Percentiles rank a stretch among this genome's conserved stretches.
phyloP scores from a whole-genome alignment of 2,329 filamentous ascomycete species.

The Phoma sp. region DNA sequence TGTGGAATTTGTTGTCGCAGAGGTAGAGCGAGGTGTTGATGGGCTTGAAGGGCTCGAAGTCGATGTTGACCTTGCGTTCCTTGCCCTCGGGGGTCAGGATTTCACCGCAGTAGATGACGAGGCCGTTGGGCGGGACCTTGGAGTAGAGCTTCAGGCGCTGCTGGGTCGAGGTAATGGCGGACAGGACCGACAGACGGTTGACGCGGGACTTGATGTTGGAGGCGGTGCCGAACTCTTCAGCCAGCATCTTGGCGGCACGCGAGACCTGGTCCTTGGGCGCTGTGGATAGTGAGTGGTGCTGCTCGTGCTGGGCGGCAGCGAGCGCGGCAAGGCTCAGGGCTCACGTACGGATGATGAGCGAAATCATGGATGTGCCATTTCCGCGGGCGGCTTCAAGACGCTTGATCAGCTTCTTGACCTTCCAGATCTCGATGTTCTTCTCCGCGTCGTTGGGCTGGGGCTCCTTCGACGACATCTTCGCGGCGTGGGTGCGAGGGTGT shows the following conservation, averaged over 20 bases:
- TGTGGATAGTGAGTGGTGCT: slow-evolving; percentile 51
- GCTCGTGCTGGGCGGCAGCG: slow-evolving; percentile 1
- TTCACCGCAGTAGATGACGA: slow-evolving; percentile 99
- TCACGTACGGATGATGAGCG: slow-evolving; percentile 90
- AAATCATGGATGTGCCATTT: slow-evolving; percentile 99
- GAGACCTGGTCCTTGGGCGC: slow-evolving; percentile 98
- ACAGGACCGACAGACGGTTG: slow-evolving; percentile 96
- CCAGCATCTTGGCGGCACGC: slow-evolving; percentile 97
- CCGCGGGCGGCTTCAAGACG: slow-evolving; percentile 95
- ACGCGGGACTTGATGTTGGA: slow-evolving; percentile 99
- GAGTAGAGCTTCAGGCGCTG: slow-evolving; percentile 99
- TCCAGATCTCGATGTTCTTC: slow-evolving; percentile 95
- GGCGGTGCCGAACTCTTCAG: slow-evolving; percentile 99
- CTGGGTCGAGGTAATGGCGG: slow-evolving; percentile 98
- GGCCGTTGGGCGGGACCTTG: slow-evolving; percentile 96
- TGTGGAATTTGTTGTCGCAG: slow-evolving; percentile 99
- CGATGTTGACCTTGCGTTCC: slow-evolving; percentile 99
- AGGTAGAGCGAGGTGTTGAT: slow-evolving; percentile 99
- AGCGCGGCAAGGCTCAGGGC: slow-evolving; percentile 4
- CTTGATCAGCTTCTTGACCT: slow-evolving; percentile 99
- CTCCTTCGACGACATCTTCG: slow-evolving; percentile 47
- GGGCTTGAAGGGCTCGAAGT: slow-evolving; percentile 99
- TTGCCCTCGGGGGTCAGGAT: slow-evolving; percentile 98
- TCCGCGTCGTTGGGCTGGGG: slow-evolving; percentile 87
- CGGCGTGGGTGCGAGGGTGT: slow-evolving; percentile 24